These are phyloP conservation scores for Fusarium palustre DNA, from an alignment of 2,329 filamentous ascomycete species.

Conservation along the genomic window DNA sequence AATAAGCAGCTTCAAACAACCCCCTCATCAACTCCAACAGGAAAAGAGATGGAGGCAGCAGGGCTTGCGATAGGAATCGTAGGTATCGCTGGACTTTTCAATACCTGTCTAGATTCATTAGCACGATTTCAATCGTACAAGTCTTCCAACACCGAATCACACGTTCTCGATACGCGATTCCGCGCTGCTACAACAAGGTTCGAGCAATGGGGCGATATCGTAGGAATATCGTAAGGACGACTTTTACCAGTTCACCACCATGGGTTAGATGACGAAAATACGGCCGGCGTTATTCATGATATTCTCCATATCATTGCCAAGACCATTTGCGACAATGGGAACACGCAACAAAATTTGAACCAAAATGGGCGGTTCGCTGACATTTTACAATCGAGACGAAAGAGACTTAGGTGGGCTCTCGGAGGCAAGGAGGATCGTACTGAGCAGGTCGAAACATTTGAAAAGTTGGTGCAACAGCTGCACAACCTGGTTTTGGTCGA, in stretches of 20 bases:
- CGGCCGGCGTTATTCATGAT: accelerated
- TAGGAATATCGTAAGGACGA: conserved; percentile 21
- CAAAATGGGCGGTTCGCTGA: background rate
- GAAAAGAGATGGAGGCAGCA: conserved; percentile 4
- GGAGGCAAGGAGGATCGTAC: background rate
- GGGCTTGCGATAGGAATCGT: background rate
- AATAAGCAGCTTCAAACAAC: background rate
- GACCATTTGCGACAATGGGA: background rate
- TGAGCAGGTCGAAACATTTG: background rate
- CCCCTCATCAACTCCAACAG: background rate
- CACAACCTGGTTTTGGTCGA: background rate
- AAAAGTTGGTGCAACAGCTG: background rate
- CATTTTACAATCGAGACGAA: accelerated
- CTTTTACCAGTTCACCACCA: background rate
- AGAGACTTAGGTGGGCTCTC: background rate
- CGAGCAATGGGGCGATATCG: conserved; percentile 37
- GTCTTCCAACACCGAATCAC: conserved; percentile 22
- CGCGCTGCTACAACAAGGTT: conserved; percentile 26
- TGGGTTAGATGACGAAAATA: background rate
- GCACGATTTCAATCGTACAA: conserved; percentile 32
- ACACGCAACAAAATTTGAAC: accelerated
- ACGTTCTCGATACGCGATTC: conserved; percentile 24
- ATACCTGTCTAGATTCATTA: conserved; percentile 36
- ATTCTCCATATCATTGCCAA: background rate
- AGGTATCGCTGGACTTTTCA: conserved; percentile 34